These are phyloP conservation scores for Malbranchea cinnamomea DNA, from an alignment of 2,329 filamentous ascomycete species.

Conservation along the genomic window DNA sequence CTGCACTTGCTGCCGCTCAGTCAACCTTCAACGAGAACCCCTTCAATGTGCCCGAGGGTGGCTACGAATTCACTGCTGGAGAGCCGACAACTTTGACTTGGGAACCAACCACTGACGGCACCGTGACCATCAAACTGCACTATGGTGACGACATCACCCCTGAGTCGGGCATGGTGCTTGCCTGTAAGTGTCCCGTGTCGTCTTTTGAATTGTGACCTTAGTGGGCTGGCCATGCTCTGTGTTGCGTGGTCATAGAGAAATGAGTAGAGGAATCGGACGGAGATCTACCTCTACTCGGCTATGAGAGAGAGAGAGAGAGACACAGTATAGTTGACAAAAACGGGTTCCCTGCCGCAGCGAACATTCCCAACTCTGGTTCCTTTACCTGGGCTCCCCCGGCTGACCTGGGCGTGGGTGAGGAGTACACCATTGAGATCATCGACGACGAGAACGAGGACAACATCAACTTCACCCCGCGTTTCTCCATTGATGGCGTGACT, in stretches of 20 bases:
- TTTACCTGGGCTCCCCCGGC: slow-evolving; percentile 34
- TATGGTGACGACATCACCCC: slow-evolving; percentile 28
- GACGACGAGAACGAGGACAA: slow-evolving; percentile 28
- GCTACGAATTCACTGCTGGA: slow-evolving; percentile 33
- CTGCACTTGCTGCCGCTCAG: slow-evolving; percentile 28
- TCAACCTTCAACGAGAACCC: slow-evolving; percentile 28
- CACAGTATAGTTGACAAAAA: not conserved
- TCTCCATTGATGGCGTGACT: slow-evolving; percentile 33
- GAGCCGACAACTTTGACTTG: slow-evolving; percentile 33
- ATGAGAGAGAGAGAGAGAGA: slow-evolving; percentile 1
- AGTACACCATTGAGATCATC: slow-evolving; percentile 41
- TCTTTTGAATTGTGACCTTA: slow-evolving; percentile 2
- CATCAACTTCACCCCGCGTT: slow-evolving; percentile 39
- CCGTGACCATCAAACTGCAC: slow-evolving; percentile 38
- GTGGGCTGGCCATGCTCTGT: too few relatives aligned
- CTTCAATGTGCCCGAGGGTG: slow-evolving; percentile 31
- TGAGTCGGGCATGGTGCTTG: slow-evolving; percentile 26
- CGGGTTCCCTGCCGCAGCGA: too few relatives aligned
- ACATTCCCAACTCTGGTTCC: slow-evolving; percentile 34
- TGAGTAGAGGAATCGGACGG: too few relatives aligned
- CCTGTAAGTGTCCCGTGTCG: slow-evolving; percentile 21
- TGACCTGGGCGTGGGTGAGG: slow-evolving; percentile 26
- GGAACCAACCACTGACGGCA: slow-evolving; percentile 34
- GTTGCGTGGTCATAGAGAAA: too few relatives aligned
- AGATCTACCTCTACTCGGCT: too few relatives aligned